phyloP scores from a whole-genome alignment of 129 eudicot genomes.

The Glebionis coronaria region DNA sequence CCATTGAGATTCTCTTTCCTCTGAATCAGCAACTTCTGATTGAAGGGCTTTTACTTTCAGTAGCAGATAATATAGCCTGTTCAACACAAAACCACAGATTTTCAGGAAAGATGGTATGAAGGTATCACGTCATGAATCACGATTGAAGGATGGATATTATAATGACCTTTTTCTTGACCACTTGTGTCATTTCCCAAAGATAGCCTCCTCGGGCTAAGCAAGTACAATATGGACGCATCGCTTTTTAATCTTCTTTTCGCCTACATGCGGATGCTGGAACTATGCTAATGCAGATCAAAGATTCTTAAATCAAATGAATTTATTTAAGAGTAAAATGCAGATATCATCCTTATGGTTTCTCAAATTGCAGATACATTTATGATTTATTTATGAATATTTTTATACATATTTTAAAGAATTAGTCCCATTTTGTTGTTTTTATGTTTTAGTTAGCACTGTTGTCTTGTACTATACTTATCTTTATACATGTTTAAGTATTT shows the following conservation, averaged over 20 bases:
- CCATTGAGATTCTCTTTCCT: constrained; percentile 74
- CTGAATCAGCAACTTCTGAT: constrained; percentile 68
- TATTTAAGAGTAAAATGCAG: too few species aligned
- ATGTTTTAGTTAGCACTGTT: too few species aligned
- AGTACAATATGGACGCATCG: constrained; percentile 70
- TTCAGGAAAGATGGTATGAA: constrained; percentile 7
- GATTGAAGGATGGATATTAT: background rate
- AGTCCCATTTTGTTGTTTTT: too few species aligned
- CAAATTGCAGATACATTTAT: too few species aligned
- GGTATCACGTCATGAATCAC: background rate
- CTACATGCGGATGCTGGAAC: constrained; percentile 44
- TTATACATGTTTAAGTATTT: too few species aligned
- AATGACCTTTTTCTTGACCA: constrained; percentile 73
- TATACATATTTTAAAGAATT: too few species aligned
- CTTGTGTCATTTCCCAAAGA: constrained; percentile 52
- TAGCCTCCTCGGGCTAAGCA: constrained; percentile 55
- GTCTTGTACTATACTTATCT: too few species aligned
- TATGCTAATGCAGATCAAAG: constrained; percentile 50
- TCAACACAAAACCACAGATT: background rate
- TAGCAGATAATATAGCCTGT: constrained; percentile 70
- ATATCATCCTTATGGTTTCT: too few species aligned
- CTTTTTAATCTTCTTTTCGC: constrained; percentile 55
- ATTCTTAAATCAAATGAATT: constrained; percentile 22
- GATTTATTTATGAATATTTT: too few species aligned
- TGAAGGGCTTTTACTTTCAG: constrained; percentile 77